Evolutionary conservation across 441 rosid species (phyloP).

Genomic region (Brassica balearica): DNA sequence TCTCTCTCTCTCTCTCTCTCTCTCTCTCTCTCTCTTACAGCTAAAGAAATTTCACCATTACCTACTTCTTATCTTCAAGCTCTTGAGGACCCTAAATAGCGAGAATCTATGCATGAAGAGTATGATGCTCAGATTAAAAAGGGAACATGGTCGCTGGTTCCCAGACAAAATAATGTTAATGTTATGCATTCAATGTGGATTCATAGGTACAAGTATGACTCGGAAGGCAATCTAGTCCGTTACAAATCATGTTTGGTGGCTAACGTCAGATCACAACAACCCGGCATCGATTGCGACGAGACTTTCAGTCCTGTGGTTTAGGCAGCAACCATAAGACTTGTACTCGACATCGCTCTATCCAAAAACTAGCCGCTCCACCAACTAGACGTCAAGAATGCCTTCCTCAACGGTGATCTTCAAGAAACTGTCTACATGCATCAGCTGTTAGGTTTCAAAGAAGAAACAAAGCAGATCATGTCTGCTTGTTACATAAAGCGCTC

Average conservation of each 20-base stretch:
- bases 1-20: background rate
- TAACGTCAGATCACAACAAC: background rate
- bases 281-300: background rate
- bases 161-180: background rate
- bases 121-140: background rate
- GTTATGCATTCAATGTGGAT: background rate
- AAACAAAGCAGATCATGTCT: background rate
- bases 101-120: background rate
- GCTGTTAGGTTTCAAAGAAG: background rate
- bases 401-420: too few species aligned
- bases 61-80: conserved; percentile 2
- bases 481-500: background rate
- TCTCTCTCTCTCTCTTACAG: background rate
- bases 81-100: background rate
- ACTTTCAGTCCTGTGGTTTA: background rate
- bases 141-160: background rate
- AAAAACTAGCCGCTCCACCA: too few species aligned
- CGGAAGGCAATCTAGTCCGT: background rate
- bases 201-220: background rate
- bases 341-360: too few species aligned
- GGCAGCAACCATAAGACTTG: too few species aligned
- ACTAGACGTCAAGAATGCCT: too few species aligned
- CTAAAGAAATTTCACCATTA: background rate
- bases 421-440: too few species aligned
- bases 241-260: background rate